Evolutionary conservation across 139 green algal genomes (phyloP), one percentile per base, ranked within the genome.

Genomic region (Chlorella sorokiniana): DNA sequence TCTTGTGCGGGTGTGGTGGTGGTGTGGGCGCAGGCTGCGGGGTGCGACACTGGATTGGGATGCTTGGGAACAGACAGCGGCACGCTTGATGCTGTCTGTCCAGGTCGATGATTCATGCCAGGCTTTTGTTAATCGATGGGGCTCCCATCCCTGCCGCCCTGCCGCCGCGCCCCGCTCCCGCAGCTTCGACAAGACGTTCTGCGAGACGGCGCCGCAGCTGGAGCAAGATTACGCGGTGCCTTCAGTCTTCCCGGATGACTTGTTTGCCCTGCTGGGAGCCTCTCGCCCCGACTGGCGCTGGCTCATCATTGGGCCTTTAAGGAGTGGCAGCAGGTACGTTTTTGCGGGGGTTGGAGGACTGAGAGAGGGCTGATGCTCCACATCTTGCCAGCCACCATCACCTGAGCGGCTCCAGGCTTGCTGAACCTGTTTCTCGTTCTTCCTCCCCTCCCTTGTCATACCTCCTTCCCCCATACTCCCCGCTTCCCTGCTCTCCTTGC

Each of bases 281-380:
- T 45, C 23, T 10, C 80, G 87, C 31, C 89, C 86, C 27, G 81
- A 89, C 67, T 78, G 70, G 86, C 88, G 92, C 31, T 99, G 97
- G 97, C 88, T 99, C 44, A 99, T 99, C 78, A 82, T 96, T 9
- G 96, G 96, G 3, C 92, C 93, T 1, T n/a, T 44, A 7, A 88
- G 93, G 40, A 93, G 81, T 40, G 95, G 95, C 35, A 91, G 73
- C 52, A 77, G 44, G 70, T 77, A 40, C 18, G 68, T 23, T 18
- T 40, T 85, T 41, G 29, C 40, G 16, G 69, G 9, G 54, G 40
- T 27, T 67, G 72, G 33, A 22, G 67, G 7, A 10, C 67, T 52
- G 33, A 23, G 31, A 37, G 61, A 25, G 3, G 61, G 11, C 25
- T 27, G 22, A 52, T 23, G 67, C 63, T 65, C 27, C 25, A 33